A percentile compares a stretch with the other conserved stretches of the same genome.
Conservation (phyloP, 2,329 filamentous ascomycete species). For the Stachybotrys echinatus region DNA sequence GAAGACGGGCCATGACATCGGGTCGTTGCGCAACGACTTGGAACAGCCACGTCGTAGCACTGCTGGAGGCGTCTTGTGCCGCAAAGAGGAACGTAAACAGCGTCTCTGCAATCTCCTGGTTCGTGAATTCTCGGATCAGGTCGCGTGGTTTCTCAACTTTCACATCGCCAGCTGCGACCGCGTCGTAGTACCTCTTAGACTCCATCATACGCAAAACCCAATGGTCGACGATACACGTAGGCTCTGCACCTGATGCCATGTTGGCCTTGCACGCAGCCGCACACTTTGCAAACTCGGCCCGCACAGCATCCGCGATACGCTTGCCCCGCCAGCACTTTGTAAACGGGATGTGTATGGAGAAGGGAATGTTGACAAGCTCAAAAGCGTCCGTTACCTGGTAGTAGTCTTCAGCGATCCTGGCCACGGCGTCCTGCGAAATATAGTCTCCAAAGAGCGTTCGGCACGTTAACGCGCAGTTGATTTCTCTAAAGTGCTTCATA, state of each 20-base stretch:
- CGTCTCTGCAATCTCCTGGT: constrained; percentile 43
- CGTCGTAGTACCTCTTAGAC: constrained; percentile 60
- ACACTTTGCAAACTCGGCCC: constrained; percentile 65
- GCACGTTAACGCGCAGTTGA: constrained; percentile 74
- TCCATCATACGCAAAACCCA: constrained; percentile 73
- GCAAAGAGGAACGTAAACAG: constrained; percentile 50
- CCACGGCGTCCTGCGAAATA: constrained; percentile 65
- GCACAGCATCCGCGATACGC: constrained; percentile 65
- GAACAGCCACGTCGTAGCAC: constrained; percentile 47
- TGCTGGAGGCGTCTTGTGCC: constrained; percentile 48
- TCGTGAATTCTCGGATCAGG: constrained; percentile 43
- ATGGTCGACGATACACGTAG: constrained; percentile 70
- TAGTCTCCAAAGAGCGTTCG: constrained; percentile 78
- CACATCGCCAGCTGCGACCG: constrained; percentile 51
- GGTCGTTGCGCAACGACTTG: constrained; percentile 45
- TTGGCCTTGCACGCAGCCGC: constrained; percentile 66
- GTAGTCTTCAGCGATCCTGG: constrained; percentile 74
- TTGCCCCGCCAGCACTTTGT: constrained; percentile 75
- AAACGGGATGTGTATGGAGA: constrained; percentile 64
- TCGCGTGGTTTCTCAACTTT: constrained; percentile 36
- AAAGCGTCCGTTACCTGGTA: constrained; percentile 73
- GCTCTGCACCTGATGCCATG: constrained; percentile 63
- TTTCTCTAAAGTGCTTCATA: constrained; percentile 69
- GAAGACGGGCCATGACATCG: constrained; percentile 38
- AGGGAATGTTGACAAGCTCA: constrained; percentile 73